Percentiles rank a stretch among this genome's conserved stretches.
These are phyloP conservation scores for Mycena sp. DNA, from an alignment of 1,284 basidiomycete species.

Conservation along the genomic window DNA sequence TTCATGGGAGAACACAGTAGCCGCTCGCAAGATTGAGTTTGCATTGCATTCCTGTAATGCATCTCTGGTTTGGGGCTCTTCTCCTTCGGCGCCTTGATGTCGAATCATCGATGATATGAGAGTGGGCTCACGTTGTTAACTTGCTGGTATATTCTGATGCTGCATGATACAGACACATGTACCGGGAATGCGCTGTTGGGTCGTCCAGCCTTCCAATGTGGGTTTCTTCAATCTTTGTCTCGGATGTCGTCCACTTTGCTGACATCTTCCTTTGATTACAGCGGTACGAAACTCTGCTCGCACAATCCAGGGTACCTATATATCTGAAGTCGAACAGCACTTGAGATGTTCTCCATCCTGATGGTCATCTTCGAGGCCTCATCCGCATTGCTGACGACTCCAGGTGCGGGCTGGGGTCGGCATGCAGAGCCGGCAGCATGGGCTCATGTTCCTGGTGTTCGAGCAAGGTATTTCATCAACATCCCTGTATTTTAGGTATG, in stretches of 20 bases:
- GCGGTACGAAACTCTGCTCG: constrained; percentile 6
- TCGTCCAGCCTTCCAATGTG: constrained; percentile 22
- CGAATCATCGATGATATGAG: too few relatives aligned
- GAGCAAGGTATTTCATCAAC: constrained; percentile 34
- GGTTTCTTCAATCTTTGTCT: neutral
- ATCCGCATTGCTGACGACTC: constrained; percentile 6
- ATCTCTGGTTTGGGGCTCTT: too few relatives aligned
- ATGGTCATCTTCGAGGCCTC: constrained; percentile 38
- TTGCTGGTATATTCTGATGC: too few relatives aligned
- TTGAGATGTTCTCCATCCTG: constrained; percentile 38
- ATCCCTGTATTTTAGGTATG: constrained; percentile 40
- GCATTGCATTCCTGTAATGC: too few relatives aligned
- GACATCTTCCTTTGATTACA: neutral
- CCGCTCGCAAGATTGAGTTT: too few relatives aligned
- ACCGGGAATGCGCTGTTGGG: constrained; percentile 24
- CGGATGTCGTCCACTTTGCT: neutral
- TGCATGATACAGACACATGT: constrained; percentile 25
- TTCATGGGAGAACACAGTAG: too few relatives aligned
- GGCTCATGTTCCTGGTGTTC: constrained; percentile 25
- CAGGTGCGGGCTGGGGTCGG: neutral
- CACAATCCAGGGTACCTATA: neutral
- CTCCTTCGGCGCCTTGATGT: too few relatives aligned
- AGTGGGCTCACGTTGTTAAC: too few relatives aligned
- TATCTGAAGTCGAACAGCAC: constrained; percentile 7
- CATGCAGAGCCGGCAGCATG: neutral